Conservation (phyloP, 257 asterid genomes). For the Lithospermum erythrorhizon region DNA sequence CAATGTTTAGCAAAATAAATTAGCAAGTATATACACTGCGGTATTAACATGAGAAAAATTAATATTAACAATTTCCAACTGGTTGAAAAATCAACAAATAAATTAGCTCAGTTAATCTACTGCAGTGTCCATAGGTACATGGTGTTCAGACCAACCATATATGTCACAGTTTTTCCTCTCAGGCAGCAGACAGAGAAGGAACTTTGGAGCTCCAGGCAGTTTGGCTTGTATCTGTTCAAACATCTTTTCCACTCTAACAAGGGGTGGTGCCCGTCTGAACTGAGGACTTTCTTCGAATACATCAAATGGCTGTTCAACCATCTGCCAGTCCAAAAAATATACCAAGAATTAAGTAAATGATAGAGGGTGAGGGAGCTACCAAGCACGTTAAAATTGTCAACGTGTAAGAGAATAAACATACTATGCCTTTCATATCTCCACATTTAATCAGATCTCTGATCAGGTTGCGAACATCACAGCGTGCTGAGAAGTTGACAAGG, state of each 20-base stretch:
- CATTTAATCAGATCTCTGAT: slow-evolving; percentile 21
- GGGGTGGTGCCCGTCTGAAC: slow-evolving; percentile 51
- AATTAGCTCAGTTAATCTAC: too few species aligned
- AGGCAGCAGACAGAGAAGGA: slow-evolving; percentile 70
- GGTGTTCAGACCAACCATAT: not conserved
- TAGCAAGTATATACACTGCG: not conserved
- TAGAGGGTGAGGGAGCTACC: not conserved
- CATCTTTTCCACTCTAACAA: slow-evolving; percentile 76
- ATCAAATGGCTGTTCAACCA: not conserved
- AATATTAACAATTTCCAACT: too few species aligned
- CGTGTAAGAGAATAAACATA: slow-evolving; percentile 12
- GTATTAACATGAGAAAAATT: not conserved
- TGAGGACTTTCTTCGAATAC: slow-evolving; percentile 31
- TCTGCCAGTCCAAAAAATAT: not conserved
- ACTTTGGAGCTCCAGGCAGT: slow-evolving; percentile 65
- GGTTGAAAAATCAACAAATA: too few species aligned
- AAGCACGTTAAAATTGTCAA: not conserved
- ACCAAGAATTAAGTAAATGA: not conserved
- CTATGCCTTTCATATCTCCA: slow-evolving; percentile 32
- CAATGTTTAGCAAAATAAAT: not conserved
- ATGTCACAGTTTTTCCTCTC: slow-evolving; percentile 62
- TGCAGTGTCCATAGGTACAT: too few species aligned
- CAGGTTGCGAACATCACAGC: slow-evolving; percentile 15
- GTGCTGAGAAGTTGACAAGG: slow-evolving; percentile 31
- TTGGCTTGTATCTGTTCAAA: slow-evolving; percentile 47